Evolutionary conservation across 768 basidiomycete genomes (phyloP).

Genomic region (Agrocybe pediades): DNA sequence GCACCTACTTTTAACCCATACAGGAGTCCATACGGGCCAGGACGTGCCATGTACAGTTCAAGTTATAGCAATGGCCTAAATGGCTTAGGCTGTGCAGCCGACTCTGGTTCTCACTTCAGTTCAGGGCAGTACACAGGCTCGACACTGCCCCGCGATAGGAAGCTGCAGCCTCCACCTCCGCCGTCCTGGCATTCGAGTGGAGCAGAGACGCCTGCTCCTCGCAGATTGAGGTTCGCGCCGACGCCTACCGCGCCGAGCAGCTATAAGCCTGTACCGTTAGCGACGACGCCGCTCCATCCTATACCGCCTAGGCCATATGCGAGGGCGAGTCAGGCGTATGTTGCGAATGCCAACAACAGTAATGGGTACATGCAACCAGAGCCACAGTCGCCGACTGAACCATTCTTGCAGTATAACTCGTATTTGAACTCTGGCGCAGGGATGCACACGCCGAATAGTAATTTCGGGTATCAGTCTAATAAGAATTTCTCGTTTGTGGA

Average conservation of each 20-base stretch:
- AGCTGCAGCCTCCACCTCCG: conserved; percentile 2
- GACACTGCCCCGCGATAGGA: conserved; percentile 4
- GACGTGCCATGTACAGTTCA: too few species aligned
- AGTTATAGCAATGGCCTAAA: not conserved
- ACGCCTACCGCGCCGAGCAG: conserved; percentile 8
- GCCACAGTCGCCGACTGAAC: conserved; percentile 6
- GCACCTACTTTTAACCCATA: too few species aligned
- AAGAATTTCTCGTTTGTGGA: conserved; percentile 20
- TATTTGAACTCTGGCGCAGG: not conserved
- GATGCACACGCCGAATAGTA: not conserved
- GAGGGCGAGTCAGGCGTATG: not conserved
- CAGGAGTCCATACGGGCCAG: too few species aligned
- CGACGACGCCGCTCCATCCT: conserved; percentile 1
- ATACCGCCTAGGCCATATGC: not conserved
- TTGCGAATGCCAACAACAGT: not conserved
- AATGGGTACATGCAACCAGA: conserved; percentile 8
- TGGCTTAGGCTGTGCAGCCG: not conserved
- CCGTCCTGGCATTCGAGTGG: not conserved
- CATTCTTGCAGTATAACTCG: not conserved
- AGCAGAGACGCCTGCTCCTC: not conserved
- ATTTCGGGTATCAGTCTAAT: not conserved
- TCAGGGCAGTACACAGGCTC: conserved; percentile 4
- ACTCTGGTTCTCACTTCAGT: not conserved
- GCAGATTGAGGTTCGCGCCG: conserved; percentile 18
- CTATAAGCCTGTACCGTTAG: not conserved